A percentile compares a stretch with the other conserved stretches of the same genome.
phyloP scores from a whole-genome alignment of 768 basidiomycete genomes.

The Lactarius deliciosus region DNA sequence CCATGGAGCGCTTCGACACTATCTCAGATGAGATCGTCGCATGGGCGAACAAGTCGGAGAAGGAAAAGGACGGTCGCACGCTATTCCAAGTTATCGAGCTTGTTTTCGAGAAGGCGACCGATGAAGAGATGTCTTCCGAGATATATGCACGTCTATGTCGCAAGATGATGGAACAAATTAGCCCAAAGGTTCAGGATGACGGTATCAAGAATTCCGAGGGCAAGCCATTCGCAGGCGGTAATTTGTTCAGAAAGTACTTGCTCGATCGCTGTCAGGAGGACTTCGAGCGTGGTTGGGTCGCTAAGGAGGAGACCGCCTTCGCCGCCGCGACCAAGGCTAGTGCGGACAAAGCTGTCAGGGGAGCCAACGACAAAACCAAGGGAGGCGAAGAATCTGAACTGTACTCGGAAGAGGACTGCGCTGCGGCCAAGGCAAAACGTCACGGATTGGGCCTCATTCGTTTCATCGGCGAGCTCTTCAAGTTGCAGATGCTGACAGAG shows the following conservation, averaged over 20 bases:
- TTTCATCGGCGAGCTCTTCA: slow-evolving; percentile 98
- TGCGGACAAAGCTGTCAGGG: no score
- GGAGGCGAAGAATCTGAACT: slow-evolving; percentile 61
- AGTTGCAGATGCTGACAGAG: slow-evolving; percentile 95
- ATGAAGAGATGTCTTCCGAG: slow-evolving; percentile 93
- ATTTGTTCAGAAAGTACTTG: slow-evolving; percentile 94
- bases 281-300: slow-evolving; percentile 96
- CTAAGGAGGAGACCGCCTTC: no score
- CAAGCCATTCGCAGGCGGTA: slow-evolving; percentile 86
- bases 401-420: slow-evolving; percentile 94
- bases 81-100: slow-evolving; percentile 95
- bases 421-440: slow-evolving; percentile 94
- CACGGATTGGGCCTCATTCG: slow-evolving; percentile 95
- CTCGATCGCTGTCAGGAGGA: slow-evolving; percentile 97
- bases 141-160: slow-evolving; percentile 96
- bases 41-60: slow-evolving; percentile 92
- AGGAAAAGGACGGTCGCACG: slow-evolving; percentile 90
- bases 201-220: slow-evolving; percentile 78
- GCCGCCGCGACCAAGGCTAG: slow-evolving; percentile 62
- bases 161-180: slow-evolving; percentile 94
- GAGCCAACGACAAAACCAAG: slow-evolving; percentile 36
- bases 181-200: slow-evolving; percentile 83
- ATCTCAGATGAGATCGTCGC: slow-evolving; percentile 93
- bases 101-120: slow-evolving; percentile 96
- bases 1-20: slow-evolving; percentile 93